A percentile compares a stretch with the other conserved stretches of the same genome.
Evolutionary conservation across 441 rosid species (phyloP).

Genomic region (Pelargonium cotyledonis): DNA sequence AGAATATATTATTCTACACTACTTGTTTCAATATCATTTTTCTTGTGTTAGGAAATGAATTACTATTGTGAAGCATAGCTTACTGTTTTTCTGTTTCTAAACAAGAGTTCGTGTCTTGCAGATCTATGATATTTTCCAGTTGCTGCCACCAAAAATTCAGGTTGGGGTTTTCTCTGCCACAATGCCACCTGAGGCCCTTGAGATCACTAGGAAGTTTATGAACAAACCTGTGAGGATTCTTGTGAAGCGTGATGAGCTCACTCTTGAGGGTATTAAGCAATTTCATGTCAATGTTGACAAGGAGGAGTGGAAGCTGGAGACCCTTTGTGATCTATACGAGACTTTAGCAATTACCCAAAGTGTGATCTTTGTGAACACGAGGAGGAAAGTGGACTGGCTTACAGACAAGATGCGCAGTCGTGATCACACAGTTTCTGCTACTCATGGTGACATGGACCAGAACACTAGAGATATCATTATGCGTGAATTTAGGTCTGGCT

Average conservation of each 20-base stretch:
- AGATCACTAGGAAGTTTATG: constrained; percentile 86
- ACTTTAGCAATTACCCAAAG: constrained; percentile 75
- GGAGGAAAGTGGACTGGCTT: constrained; percentile 80
- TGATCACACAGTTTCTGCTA: constrained; percentile 71
- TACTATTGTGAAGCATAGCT: background rate
- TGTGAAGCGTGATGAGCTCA: constrained; percentile 78
- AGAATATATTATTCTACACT: background rate
- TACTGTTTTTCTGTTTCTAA: background rate
- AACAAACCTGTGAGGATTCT: constrained; percentile 74
- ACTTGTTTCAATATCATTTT: background rate
- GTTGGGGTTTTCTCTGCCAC: constrained; percentile 80
- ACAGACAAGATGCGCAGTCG: constrained; percentile 67
- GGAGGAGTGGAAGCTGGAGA: constrained; percentile 89
- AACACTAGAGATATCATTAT: constrained; percentile 70
- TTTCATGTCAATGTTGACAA: constrained; percentile 65
- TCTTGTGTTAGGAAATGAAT: background rate
- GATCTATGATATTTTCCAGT: constrained; percentile 81
- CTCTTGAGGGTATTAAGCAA: constrained; percentile 55
- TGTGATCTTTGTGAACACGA: constrained; percentile 69
- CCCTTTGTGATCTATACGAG: constrained; percentile 76
- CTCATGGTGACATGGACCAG: constrained; percentile 32
- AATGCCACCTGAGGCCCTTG: constrained; percentile 81
- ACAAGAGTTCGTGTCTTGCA: constrained; percentile 18
- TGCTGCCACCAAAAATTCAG: constrained; percentile 62
- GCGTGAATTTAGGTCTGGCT: constrained; percentile 73